Conservation (phyloP, 805 yeast genomes). For the Hanseniaspora lachancei region DNA sequence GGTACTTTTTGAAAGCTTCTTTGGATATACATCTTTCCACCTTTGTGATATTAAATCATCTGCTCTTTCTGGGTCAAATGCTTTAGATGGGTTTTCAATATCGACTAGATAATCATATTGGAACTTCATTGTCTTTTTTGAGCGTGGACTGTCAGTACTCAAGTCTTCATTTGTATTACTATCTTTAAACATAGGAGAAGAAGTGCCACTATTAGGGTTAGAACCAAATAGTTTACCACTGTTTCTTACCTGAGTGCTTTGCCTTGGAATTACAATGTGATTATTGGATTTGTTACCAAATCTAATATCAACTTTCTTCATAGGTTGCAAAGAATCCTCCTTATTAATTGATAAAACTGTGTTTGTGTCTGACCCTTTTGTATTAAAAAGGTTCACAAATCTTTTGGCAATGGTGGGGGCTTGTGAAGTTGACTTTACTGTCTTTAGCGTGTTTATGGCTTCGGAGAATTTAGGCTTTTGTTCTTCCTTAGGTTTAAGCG, state of each 20-base stretch:
- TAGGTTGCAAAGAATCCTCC: background rate
- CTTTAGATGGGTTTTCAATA: slow-evolving; percentile 65
- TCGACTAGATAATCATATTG: slow-evolving; percentile 39
- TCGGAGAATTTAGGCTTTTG: background rate
- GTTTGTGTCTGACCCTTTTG: background rate
- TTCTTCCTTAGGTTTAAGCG: background rate
- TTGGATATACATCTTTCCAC: slow-evolving; percentile 87
- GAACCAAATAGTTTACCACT: background rate
- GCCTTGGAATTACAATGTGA: background rate
- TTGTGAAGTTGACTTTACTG: slow-evolving; percentile 6
- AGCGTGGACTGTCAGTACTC: background rate
- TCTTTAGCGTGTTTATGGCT: slow-evolving; percentile 5
- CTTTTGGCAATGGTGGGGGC: slow-evolving; percentile 5
- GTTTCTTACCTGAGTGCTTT: background rate
- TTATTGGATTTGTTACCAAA: background rate
- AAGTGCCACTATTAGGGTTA: background rate
- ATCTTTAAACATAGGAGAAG: slow-evolving; percentile 3
- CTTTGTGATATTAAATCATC: slow-evolving; percentile 57
- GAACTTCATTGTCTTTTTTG: background rate
- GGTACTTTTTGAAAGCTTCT: slow-evolving; percentile 46
- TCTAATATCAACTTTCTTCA: background rate
- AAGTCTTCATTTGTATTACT: background rate
- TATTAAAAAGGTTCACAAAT: background rate
- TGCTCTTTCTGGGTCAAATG: slow-evolving; percentile 40
- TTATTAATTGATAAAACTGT: background rate